Evolutionary conservation across 1,139 yeast species (phyloP), one percentile per base, ranked within the genome.

Genomic region (Debaryomycetaceae sp.): DNA sequence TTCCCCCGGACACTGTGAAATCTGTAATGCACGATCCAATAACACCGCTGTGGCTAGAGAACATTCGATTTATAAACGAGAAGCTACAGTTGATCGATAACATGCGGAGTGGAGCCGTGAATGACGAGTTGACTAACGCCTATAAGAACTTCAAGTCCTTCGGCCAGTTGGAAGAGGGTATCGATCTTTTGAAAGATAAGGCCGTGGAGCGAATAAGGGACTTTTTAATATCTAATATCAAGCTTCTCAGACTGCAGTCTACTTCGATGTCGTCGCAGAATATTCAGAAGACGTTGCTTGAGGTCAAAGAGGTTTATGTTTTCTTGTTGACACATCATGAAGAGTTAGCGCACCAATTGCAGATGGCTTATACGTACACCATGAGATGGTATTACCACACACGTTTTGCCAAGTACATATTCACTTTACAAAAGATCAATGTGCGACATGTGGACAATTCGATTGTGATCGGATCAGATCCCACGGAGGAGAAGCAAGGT

Each of bases 351-450:
- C 57, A 67, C n/a, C 95, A 88, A 51, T 70, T 92, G 34, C 75
- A 81, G 44, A 75, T 78, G 51, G 98, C 97, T 0, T 92, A 92
- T 57, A 67, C 83, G 9, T 83, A 80, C 54, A 91, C 98, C 2
- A 89, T 91, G 88, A 73, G 78, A 52, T 92, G 98, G 98, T 92
- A 92, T 64, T 92, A 92, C 58, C 73, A 75, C 43, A 75, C 85
- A 40, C 78, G 86, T 49, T 91, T 92, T 56, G 81, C 84, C 17
- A 81, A 92, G 50, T 92, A 91, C 60, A 65, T 84, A 38, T 78
- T 84, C 49, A 83, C 95, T 1, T 65, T 92, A 42, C 87, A 87
- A 45, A 80, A 81, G 46, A 61, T 86, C 43, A 77, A 72, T 39
- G 52, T 78, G 17, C 73, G 74, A 41, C 64, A 65, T 26, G 74